Evolutionary conservation across 1,284 basidiomycete species (phyloP).

Genomic region (Rhizopogon parksii): DNA sequence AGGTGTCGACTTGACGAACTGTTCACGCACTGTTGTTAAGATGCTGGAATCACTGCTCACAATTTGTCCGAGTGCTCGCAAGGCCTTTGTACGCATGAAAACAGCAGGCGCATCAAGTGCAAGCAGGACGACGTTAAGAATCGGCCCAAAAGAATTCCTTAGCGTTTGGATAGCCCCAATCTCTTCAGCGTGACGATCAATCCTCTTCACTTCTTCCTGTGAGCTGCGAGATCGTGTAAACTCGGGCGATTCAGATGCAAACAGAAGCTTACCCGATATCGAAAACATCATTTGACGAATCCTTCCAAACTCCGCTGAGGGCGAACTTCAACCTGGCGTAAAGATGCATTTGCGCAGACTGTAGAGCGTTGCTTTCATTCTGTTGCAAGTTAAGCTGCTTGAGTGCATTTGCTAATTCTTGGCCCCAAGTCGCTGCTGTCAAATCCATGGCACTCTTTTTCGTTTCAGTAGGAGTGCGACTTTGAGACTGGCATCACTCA

Average conservation of each 20-base stretch:
- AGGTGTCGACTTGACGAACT: background rate
- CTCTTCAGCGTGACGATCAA: constrained; percentile 67
- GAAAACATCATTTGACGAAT: constrained; percentile 60
- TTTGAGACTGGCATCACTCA: constrained; percentile 27
- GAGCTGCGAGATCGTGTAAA: constrained; percentile 35
- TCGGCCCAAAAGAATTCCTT: constrained; percentile 71
- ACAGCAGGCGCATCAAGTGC: constrained; percentile 78
- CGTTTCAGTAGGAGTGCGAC: background rate
- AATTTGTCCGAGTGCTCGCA: constrained; percentile 80
- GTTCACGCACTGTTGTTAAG: constrained; percentile 55
- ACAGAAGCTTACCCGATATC: constrained; percentile 54
- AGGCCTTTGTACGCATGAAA: constrained; percentile 85
- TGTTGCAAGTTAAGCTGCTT: constrained; percentile 41
- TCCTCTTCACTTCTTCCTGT: constrained; percentile 56
- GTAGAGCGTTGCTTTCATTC: constrained; percentile 22
- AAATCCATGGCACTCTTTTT: constrained; percentile 71
- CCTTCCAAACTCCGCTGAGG: constrained; percentile 63
- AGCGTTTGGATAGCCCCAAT: constrained; percentile 71
- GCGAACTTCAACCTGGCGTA: constrained; percentile 52
- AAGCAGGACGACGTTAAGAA: constrained; percentile 68
- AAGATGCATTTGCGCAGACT: constrained; percentile 37
- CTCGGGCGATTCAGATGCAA: background rate
- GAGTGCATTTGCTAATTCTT: constrained; percentile 62
- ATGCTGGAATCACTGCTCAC: constrained; percentile 83
- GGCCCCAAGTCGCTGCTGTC: constrained; percentile 63